Evolutionary conservation across 345 rosid species (phyloP).

Genomic region (Boechera stricta): DNA sequence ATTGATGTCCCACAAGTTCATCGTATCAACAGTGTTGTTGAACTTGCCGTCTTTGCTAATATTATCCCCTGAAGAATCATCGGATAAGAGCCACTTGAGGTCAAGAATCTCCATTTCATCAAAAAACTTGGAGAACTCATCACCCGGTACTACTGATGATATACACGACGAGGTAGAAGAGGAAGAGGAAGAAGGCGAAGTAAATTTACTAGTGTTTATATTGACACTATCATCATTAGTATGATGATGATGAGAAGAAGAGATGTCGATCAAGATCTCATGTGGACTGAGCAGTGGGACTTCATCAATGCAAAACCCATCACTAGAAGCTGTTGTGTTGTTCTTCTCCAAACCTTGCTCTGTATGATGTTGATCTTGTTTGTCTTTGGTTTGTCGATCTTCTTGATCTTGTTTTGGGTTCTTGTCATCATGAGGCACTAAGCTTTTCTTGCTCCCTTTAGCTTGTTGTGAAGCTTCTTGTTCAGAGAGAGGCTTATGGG

Average conservation of each 20-base stretch:
- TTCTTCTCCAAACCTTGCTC: conserved; percentile 27
- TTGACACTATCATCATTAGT: conserved; percentile 44
- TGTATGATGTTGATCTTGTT: conserved; percentile 29
- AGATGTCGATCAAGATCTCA: conserved; percentile 55
- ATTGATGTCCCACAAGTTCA: conserved; percentile 61
- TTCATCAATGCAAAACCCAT: conserved; percentile 74
- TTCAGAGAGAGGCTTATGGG: conserved; percentile 67
- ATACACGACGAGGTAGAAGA: conserved; percentile 38
- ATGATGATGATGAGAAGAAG: conserved; percentile 44
- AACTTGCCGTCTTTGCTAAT: conserved; percentile 27
- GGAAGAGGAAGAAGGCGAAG: conserved; percentile 40
- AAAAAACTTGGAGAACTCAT: conserved; percentile 44
- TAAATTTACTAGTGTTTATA: conserved; percentile 22
- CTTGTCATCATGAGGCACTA: conserved; percentile 27
- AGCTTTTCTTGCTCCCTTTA: conserved; percentile 35
- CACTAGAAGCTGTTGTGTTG: conserved; percentile 24
- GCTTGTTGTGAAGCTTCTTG: conserved; percentile 35
- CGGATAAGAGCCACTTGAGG: conserved; percentile 36
- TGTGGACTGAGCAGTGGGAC: conserved; percentile 74
- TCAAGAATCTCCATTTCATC: conserved; percentile 46
- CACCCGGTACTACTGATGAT: conserved; percentile 33
- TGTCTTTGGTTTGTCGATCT: conserved; percentile 21
- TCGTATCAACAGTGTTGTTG: conserved; percentile 37
- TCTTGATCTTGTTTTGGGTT: conserved; percentile 27
- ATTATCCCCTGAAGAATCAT: conserved; percentile 24